Evolutionary conservation across 768 basidiomycete genomes (phyloP).

Genomic region (Porphyrellus cyaneotinctus): DNA sequence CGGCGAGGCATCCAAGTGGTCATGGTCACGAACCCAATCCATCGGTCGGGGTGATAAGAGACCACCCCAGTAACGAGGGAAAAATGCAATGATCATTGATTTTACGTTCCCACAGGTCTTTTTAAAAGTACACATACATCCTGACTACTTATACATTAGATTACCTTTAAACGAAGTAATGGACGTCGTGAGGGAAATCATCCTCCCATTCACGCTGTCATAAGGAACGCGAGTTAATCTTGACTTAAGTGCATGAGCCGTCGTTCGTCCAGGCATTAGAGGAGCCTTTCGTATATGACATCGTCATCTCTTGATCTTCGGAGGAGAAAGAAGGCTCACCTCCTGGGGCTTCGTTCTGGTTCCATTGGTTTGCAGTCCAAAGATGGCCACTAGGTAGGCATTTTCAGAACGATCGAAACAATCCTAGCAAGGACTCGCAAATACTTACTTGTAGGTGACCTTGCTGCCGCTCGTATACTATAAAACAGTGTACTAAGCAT

Average conservation of each 20-base stretch:
- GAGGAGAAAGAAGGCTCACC: conserved; percentile 13
- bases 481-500: neutral
- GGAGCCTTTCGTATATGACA: conserved; percentile 30
- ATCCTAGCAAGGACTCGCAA: neutral
- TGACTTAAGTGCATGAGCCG: conserved; percentile 42
- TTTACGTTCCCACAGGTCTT: too few relatives aligned
- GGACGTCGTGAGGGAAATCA: neutral
- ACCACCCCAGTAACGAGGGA: too few relatives aligned
- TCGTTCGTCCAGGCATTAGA: conserved; percentile 56
- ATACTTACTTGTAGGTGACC: conserved; percentile 39
- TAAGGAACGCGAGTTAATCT: neutral
- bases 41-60: too few relatives aligned
- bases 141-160: too few relatives aligned
- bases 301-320: neutral
- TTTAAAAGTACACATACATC: too few relatives aligned
- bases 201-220: neutral
- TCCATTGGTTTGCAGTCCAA: conserved; percentile 48
- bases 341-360: conserved; percentile 33
- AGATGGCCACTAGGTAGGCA: conserved; percentile 35
- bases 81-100: too few relatives aligned
- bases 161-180: neutral
- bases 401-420: neutral
- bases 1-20: too few relatives aligned
- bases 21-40: too few relatives aligned
- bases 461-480: conserved; percentile 40